Conservation (phyloP, 768 basidiomycete species). For the Pleurotus sapidus region DNA sequence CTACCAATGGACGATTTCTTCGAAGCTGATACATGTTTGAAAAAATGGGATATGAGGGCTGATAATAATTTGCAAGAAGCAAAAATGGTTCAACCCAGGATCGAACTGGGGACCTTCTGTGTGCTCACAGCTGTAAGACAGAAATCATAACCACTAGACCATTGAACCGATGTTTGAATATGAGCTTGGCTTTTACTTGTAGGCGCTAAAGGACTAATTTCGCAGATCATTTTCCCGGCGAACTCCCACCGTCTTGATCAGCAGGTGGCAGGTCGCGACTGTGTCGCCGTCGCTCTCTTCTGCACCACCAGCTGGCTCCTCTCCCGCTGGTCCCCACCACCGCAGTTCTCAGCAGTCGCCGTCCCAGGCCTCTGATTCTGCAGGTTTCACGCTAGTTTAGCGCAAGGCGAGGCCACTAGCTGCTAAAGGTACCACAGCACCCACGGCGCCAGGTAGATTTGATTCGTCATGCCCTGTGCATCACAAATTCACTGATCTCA, state of each 20-base stretch:
- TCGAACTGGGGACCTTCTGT: slow-evolving; percentile 38
- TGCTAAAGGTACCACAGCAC: neutral
- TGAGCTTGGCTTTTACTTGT: too few relatives aligned
- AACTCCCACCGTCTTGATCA: neutral
- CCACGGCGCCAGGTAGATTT: slow-evolving; percentile 1
- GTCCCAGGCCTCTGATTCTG: neutral
- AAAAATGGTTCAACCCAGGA: slow-evolving; percentile 42
- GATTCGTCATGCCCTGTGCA: neutral
- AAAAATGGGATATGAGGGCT: too few relatives aligned
- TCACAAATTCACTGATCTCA: neutral
- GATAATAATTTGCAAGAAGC: neutral
- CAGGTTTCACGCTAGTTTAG: slow-evolving; percentile 5
- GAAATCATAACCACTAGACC: slow-evolving; percentile 51
- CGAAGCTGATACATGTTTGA: too few relatives aligned
- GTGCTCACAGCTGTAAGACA: slow-evolving; percentile 25
- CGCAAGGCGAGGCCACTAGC: neutral
- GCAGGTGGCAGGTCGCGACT: neutral
- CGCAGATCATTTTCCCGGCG: neutral
- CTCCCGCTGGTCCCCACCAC: neutral
- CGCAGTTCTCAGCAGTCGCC: neutral
- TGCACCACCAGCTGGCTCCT: neutral
- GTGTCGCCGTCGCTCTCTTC: neutral
- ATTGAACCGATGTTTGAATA: slow-evolving; percentile 38
- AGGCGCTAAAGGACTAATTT: neutral
- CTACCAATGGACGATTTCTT: too few relatives aligned